Evolutionary conservation across 352 stramenopile genomes (phyloP), one percentile per base, ranked within the genome.

Genomic region (Lagenidium sp.): DNA sequence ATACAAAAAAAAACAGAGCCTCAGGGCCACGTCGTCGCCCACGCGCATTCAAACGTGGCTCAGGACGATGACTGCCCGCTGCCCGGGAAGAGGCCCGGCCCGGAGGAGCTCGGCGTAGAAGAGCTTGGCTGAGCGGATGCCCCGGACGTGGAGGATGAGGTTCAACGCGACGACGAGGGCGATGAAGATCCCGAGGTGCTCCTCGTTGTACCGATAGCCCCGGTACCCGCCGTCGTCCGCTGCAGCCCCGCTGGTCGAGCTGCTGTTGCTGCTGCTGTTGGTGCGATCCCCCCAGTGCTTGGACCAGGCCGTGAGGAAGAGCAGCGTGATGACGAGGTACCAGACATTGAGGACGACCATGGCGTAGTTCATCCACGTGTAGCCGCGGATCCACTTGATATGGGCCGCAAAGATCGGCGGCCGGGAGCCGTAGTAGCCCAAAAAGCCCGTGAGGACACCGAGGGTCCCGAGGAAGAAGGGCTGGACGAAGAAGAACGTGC

Each of bases 401-500:
- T 73, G 70, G 47, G 61, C 53, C 19, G 60, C 26, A 41, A 79
- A 73, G 35, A 88, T 65, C n/a, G 76, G 76, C 18, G 68, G 36
- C 0, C 76, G 68, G 15, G 70, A 60, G 25, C 73, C 69, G 38
- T 75, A 68, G 59, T 75, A 82, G 12, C 76, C 76, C 12, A 85
- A 53, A 39, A 88, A 79, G 23, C 57, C 70, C 36, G 76, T 85
- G 36, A 80, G 24, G 23, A 86, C 44, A 42, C 76, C 76, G 22
- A 78, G 16, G 22, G 60, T 58, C 19, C 70, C 70, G n/a, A 86
- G 39, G 29, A 85, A 47, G 41, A 86, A 82, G 22, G 76, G 76
- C 52, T 88, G 76, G 35, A 85, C 31, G 48, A 88, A 86, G 55
- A 88, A 55, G 36, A 85, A 77, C 29, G 76, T 85, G 19, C 41